These are phyloP conservation scores for Stephanodiscus minutulus DNA, from an alignment of 108 stramenopile genomes.

Conservation along the genomic window DNA sequence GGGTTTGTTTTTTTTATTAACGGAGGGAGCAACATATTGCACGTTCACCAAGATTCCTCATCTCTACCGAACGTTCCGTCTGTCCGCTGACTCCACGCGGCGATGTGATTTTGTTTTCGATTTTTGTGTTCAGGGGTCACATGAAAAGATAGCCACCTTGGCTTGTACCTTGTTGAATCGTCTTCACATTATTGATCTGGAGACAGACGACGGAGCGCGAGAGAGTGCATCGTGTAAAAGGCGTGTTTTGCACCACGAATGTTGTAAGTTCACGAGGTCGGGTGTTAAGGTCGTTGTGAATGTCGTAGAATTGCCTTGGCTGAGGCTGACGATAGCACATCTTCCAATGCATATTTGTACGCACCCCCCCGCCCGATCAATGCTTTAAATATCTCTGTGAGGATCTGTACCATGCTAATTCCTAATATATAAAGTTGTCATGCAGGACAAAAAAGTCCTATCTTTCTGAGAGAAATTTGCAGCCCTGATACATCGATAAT, in stretches of 20 bases:
- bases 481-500: background rate
- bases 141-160: no score
- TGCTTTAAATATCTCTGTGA: constrained; percentile 16
- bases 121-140: no score
- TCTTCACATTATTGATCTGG: no score
- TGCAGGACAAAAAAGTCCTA: constrained; percentile 15
- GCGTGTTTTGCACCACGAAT: background rate
- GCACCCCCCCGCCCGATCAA: background rate
- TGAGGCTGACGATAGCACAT: background rate
- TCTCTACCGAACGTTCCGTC: background rate
- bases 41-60: background rate
- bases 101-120: no score
- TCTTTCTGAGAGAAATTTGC: constrained; percentile 17
- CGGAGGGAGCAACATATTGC: constrained; percentile 3
- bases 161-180: no score
- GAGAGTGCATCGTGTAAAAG: background rate
- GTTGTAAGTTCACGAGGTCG: background rate
- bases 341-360: background rate
- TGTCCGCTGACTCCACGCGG: no score
- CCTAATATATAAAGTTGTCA: constrained; percentile 9
- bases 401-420: constrained; percentile 30
- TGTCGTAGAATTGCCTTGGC: background rate
- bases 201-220: background rate
- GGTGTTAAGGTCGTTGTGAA: background rate
- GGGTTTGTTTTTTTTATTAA: background rate